Evolutionary conservation across 2,329 filamentous ascomycete genomes (phyloP).

Genomic region (Cladosporium phlei): DNA sequence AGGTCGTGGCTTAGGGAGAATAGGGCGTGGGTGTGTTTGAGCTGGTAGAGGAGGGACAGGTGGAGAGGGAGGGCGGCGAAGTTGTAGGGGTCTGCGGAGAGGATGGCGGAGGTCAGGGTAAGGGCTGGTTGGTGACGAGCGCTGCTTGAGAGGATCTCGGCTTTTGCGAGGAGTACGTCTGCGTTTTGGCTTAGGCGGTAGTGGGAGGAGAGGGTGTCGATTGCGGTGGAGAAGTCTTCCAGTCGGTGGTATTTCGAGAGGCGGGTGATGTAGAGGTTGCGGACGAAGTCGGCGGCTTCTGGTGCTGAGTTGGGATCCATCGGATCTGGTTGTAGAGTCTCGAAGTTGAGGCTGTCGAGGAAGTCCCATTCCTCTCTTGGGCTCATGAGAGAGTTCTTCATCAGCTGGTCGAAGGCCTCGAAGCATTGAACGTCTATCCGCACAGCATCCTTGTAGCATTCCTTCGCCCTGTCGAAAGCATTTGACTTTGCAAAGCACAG

Average conservation of each 20-base stretch:
- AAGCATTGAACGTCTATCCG: constrained; percentile 97
- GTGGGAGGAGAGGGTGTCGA: constrained; percentile 87
- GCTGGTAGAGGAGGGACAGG: constrained; percentile 83
- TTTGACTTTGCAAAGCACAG: constrained; percentile 96
- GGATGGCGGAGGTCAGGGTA: constrained; percentile 73
- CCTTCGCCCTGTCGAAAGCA: constrained; percentile 92
- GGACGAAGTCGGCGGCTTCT: constrained; percentile 88
- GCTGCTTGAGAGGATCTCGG: constrained; percentile 88
- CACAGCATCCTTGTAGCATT: constrained; percentile 97
- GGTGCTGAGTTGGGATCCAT: constrained; percentile 59
- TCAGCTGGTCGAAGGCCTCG: constrained; percentile 95
- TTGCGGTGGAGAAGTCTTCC: constrained; percentile 73
- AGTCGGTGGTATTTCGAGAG: constrained; percentile 94
- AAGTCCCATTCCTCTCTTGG: constrained; percentile 89
- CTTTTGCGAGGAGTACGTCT: constrained; percentile 83
- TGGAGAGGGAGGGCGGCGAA: constrained; percentile 86
- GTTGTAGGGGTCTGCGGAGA: constrained; percentile 81
- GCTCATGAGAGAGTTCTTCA: constrained; percentile 89
- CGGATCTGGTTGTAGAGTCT: constrained; percentile 64
- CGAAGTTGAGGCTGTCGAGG: constrained; percentile 83
- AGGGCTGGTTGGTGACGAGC: constrained; percentile 88
- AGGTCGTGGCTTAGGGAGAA: constrained; percentile 91
- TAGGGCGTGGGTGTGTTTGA: constrained; percentile 77
- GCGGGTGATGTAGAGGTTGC: constrained; percentile 91
- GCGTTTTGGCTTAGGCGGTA: constrained; percentile 83